Evolutionary conservation across 129 eudicot species (phyloP).

Genomic region (Lonicera japonica): DNA sequence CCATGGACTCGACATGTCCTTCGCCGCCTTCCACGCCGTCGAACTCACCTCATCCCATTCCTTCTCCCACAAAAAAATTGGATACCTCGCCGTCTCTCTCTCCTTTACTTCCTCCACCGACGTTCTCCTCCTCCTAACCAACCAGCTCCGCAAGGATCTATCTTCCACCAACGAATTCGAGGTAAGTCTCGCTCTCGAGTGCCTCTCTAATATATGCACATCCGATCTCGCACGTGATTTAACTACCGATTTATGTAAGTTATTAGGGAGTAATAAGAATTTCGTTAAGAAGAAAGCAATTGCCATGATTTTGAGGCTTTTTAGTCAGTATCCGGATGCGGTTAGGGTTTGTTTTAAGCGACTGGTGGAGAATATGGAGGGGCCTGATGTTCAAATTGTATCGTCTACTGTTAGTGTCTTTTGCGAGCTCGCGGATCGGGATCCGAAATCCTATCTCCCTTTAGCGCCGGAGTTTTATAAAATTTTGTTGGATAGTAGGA

Average conservation of each 20-base stretch:
- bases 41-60: conserved; percentile 66
- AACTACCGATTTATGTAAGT: conserved; percentile 45
- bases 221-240: conserved; percentile 69
- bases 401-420: conserved; percentile 71
- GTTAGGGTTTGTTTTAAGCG: conserved; percentile 90
- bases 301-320: conserved; percentile 52
- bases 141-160: conserved; percentile 86
- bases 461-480: conserved; percentile 89
- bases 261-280: conserved; percentile 38
- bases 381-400: conserved; percentile 35
- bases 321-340: conserved; percentile 63
- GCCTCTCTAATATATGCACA: conserved; percentile 43
- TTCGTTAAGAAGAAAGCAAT: conserved; percentile 61
- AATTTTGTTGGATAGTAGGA: conserved; percentile 71
- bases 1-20: conserved; percentile 53
- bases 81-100: conserved; percentile 59
- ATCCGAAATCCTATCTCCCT: conserved; percentile 64
- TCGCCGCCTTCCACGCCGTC: conserved; percentile 80
- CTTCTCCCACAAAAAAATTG: conserved; percentile 51
- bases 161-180: conserved; percentile 44
- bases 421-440: conserved; percentile 65
- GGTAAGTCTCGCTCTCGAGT: conserved; percentile 61
- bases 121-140: conserved; percentile 68
- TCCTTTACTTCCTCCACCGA: conserved; percentile 55
- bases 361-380: conserved; percentile 76